phyloP scores from a whole-genome alignment of 2,329 filamentous ascomycete genomes.

The Aspergillus sp. region DNA sequence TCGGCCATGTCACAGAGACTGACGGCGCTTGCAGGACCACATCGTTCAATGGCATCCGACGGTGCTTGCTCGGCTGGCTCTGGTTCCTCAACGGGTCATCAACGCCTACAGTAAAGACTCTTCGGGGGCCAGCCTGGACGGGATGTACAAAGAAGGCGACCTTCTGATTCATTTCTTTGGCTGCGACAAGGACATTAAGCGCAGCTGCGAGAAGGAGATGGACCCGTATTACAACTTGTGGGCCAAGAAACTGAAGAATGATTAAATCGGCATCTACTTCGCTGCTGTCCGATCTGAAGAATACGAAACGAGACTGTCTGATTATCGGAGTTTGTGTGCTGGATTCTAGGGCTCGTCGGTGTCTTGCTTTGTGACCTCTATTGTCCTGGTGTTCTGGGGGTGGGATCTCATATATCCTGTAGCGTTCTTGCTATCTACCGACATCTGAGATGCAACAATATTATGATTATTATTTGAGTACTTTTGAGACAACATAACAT shows the following conservation, averaged over 20 bases:
- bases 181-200: slow-evolving; percentile 58
- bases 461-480: neutral
- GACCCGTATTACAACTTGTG: slow-evolving; percentile 50
- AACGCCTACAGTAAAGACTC: slow-evolving; percentile 69
- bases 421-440: neutral
- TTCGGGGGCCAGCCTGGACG: slow-evolving; percentile 45
- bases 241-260: slow-evolving; percentile 32
- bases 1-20: neutral
- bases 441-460: neutral
- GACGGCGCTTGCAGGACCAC: slow-evolving; percentile 62
- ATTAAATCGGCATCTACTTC: slow-evolving; percentile 8
- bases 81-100: slow-evolving; percentile 81
- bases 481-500: neutral
- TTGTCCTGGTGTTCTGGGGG: slow-evolving; percentile 7
- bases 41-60: slow-evolving; percentile 97
- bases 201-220: slow-evolving; percentile 72
- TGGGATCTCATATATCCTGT: neutral
- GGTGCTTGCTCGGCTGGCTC: slow-evolving; percentile 80
- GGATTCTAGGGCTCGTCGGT: neutral
- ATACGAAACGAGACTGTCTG: neutral
- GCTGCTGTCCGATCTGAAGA: neutral
- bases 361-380: neutral
- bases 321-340: neutral
- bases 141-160: slow-evolving; percentile 77
- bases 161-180: slow-evolving; percentile 76